Base-by-base conservation (phyloP, 164 flowering plant genomes). In the Dillenia turbinata region DNA sequence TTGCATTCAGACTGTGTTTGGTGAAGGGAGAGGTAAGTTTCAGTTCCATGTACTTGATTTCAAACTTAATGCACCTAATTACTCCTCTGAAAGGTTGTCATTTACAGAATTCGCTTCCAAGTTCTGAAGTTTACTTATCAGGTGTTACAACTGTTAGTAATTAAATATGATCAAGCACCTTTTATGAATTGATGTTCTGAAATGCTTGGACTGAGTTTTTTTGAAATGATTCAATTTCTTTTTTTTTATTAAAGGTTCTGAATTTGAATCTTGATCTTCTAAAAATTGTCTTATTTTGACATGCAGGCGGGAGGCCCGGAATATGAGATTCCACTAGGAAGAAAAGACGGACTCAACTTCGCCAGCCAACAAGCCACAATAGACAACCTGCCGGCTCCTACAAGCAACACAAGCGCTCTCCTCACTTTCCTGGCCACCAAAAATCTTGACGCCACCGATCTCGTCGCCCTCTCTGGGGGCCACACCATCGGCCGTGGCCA, bases 401-500 rank as follows among this genome's bases (percentile, higher is more conserved):
- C 53, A 3, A 13, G 66, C 51, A 73, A 67, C 56, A 55, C 81
- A 19, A 56, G 51, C 59, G 2, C 17, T 17, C 56, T 85, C 44
- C 64, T 83, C 11, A 6, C 45, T 15, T 44, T 67, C 5, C 71
- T 85, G 0, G 76, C 82, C 62, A 63, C 60, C 59, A 76, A 75
- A 49, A 62, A 66, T 16, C 44, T 85, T 2, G 70, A 74, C 47
- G 63, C 79, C 52, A 85, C 88, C 9, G 90, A 86, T 44, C 66
- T 73, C 0, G 91, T 84, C 10, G 88, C 88, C 15, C 87, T 86
- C 64, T 85, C 86, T 57, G 92, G 92, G 3, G 86, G 81, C 70
- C 92, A 87, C 83, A 87, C 92, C 56, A 78, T 87, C 55, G 92
- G 92, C 0, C 59, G 77, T 15, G 44, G 77, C 59, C 92, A 87